Conservation (phyloP, 2,329 filamentous ascomycete genomes). For the Coniella lustricola region DNA sequence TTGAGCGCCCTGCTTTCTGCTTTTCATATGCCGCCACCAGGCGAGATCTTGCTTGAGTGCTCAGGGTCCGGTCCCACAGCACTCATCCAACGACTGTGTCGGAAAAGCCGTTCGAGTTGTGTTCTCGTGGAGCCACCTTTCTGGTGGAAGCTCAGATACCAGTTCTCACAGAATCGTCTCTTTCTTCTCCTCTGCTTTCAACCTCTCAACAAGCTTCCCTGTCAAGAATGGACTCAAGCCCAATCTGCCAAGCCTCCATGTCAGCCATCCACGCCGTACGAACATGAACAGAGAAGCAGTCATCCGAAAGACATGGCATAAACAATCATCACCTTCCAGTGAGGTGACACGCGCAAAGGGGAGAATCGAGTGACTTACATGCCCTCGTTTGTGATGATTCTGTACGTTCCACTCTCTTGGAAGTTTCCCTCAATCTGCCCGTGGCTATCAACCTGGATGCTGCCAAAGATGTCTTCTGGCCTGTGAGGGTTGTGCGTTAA, state of each 20-base stretch:
- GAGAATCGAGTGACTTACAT: slow-evolving; percentile 14
- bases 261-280: neutral
- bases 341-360: neutral
- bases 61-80: too few relatives aligned
- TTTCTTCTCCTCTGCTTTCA: slow-evolving; percentile 12
- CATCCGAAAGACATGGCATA: too few relatives aligned
- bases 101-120: too few relatives aligned
- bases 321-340: too few relatives aligned
- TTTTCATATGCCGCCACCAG: too few relatives aligned
- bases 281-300: neutral
- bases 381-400: slow-evolving; percentile 16
- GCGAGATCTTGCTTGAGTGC: too few relatives aligned
- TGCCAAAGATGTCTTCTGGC: slow-evolving; percentile 64
- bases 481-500: slow-evolving; percentile 10
- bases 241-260: slow-evolving; percentile 2
- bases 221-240: slow-evolving; percentile 15
- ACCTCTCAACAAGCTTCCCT: slow-evolving; percentile 11
- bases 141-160: too few relatives aligned
- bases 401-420: slow-evolving; percentile 49
- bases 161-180: slow-evolving; percentile 2
- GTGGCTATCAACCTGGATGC: slow-evolving; percentile 53
- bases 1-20: too few relatives aligned
- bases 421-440: slow-evolving; percentile 53
- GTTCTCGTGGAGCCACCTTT: too few relatives aligned
- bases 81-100: too few relatives aligned